Evolutionary conservation across 805 yeast species (phyloP), one percentile per base, ranked within the genome.

Genomic region (Candida quercuum): DNA sequence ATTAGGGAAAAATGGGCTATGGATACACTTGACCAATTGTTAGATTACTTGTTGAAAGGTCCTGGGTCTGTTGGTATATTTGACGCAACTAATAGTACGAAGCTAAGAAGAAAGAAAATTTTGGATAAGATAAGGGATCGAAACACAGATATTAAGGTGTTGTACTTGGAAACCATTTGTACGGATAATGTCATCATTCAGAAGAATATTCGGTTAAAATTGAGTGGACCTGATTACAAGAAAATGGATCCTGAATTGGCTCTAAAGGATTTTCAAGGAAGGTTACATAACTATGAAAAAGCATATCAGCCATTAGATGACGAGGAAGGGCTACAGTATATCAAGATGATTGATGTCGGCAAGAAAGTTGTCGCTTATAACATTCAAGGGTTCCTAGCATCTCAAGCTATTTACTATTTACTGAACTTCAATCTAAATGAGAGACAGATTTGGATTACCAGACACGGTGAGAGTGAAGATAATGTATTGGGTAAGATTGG

Each of bases 261-360:
- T 0, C 58, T 91, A 18, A 70, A 67, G 33, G 99, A 91, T 62
- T 91, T 91, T 56, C 76, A 81, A 38, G 82, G 81, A 35, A 72
- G 99, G 41, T 70, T 91, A 43, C 63, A 69, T 26, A 91, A 91
- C 55, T 91, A 91, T 58, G 91, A 88, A 56, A 76, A 72, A 57
- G 96, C 91, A 2, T 91, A 91, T 60, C 89, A 93, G 59, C 83
- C 96, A 1, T 81, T 91, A 26, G 95, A 84, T 46, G 94, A 86
- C 32, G 74, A 69, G 15, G 91, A 83, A 49, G 66, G 70, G 32
- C 65, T 82, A 28, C 96, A 86, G 57, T 93, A 88, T 52, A 86
- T 89, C 47, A 88, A 91, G 60, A 88, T 91, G 95, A 87, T 91
- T 39, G 91, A 91, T 59, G 97, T 89, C 10, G 98, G 99, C 7